Percentiles rank a stretch among this genome's conserved stretches.
Conservation (phyloP, 371 early-diverging fungal genomes). For the Amoeboaphelidium protococcarum region DNA sequence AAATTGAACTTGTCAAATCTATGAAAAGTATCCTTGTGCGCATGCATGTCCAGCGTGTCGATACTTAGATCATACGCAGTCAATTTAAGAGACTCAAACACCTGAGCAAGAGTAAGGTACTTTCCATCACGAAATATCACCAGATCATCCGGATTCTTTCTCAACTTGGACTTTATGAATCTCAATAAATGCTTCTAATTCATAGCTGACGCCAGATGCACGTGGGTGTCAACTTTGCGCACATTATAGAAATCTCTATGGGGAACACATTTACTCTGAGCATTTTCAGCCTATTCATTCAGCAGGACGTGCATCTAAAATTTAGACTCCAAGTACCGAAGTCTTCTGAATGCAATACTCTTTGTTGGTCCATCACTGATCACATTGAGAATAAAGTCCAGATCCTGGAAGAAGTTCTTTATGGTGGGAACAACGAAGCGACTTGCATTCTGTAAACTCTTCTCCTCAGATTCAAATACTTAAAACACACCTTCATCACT, state of each 20-base stretch:
- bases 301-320: constrained; percentile 77
- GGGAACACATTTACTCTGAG: constrained; percentile 74
- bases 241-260: constrained; percentile 97
- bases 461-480: constrained; percentile 14
- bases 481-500: constrained; percentile 30
- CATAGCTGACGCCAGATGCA: constrained; percentile 91
- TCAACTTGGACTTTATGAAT: constrained; percentile 88
- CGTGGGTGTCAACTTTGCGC: constrained; percentile 94
- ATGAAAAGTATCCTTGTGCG: constrained; percentile 39
- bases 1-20: constrained; percentile 93
- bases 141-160: constrained; percentile 34
- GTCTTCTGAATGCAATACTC: constrained; percentile 70
- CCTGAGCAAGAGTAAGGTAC: constrained; percentile 22
- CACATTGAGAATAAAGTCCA: constrained; percentile 50
- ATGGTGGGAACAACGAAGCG: constrained; percentile 34
- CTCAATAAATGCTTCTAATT: constrained; percentile 93
- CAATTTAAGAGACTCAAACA: constrained; percentile 77
- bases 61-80: constrained; percentile 88
- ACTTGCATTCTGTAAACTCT: constrained; percentile 9
- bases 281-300: constrained; percentile 80
- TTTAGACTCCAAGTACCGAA: constrained; percentile 76
- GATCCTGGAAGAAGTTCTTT: constrained; percentile 64
- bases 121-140: constrained; percentile 21
- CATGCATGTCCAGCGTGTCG: constrained; percentile 93
- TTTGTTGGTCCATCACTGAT: constrained; percentile 88